These are phyloP conservation scores for Cytospora piceae DNA, from an alignment of 2,329 filamentous ascomycete species.

Conservation along the genomic window DNA sequence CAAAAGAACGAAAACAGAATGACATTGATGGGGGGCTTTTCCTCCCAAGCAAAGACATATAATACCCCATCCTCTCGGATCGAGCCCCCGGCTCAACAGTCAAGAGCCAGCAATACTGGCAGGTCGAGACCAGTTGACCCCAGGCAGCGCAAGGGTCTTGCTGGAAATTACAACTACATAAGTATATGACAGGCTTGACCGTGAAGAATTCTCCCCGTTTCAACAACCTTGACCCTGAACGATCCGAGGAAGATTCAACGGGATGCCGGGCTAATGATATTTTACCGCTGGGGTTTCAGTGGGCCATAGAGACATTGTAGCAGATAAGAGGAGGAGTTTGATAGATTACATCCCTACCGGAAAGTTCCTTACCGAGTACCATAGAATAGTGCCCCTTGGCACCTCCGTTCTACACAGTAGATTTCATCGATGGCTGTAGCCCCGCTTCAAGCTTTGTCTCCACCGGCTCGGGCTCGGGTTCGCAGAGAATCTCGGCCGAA, in stretches of 20 bases:
- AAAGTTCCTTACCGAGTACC: too few species aligned
- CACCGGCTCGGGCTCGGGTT: too few species aligned
- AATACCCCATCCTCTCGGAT: neutral
- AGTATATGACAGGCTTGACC: neutral
- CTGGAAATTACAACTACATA: too few species aligned
- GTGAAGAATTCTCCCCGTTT: neutral
- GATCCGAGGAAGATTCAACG: neutral
- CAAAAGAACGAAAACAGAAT: neutral
- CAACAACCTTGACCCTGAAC: neutral
- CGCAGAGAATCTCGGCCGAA: too few species aligned
- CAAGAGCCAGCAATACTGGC: neutral
- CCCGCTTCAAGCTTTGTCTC: too few species aligned
- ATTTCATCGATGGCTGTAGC: too few species aligned
- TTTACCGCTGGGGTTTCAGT: neutral
- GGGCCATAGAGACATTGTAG: too few species aligned
- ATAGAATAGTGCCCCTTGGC: too few species aligned
- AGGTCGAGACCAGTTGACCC: neutral
- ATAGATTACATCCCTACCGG: too few species aligned
- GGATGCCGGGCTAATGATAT: neutral
- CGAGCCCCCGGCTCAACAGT: neutral
- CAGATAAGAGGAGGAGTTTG: too few species aligned
- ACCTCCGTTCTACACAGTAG: too few species aligned
- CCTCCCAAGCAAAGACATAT: neutral
- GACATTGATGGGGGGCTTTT: neutral
- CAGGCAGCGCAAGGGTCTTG: neutral